phyloP scores from a whole-genome alignment of 2,329 filamentous ascomycete genomes.

The Penicillium hesseltinei region DNA sequence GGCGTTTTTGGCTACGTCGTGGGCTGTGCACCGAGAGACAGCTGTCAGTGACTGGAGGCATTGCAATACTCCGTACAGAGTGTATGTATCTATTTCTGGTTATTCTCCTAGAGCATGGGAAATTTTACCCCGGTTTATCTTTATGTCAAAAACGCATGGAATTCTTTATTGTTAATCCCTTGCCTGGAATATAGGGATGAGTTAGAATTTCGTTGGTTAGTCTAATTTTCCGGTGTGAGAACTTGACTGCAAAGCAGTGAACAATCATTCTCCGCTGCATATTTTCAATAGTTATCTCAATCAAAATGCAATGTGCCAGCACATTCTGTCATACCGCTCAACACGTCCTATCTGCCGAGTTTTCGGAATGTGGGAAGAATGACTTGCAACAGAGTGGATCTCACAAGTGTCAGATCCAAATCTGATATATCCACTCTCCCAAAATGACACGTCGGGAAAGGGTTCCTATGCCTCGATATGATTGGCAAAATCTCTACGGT shows the following conservation, averaged over 20 bases:
- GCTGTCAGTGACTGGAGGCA: neutral
- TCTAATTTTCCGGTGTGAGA: neutral
- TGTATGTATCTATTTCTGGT: neutral
- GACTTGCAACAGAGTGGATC: constrained; percentile 2
- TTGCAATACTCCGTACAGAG: neutral
- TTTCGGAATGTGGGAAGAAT: neutral
- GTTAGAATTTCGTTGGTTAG: neutral
- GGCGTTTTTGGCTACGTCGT: neutral
- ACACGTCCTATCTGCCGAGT: neutral
- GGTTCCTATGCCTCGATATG: neutral
- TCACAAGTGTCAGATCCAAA: neutral
- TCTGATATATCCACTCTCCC: constrained; percentile 1
- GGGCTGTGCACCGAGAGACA: neutral
- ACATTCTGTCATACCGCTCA: neutral
- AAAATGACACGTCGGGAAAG: constrained; percentile 4
- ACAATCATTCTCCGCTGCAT: neutral
- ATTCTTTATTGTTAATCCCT: neutral
- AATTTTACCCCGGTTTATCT: neutral
- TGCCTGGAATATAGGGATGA: neutral
- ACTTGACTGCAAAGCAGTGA: neutral
- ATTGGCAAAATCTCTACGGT: neutral
- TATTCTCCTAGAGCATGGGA: neutral
- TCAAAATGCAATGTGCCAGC: neutral
- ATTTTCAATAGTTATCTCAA: neutral
- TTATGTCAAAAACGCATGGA: neutral